phyloP scores from a whole-genome alignment of 306 rosid genomes.

The Prinsepia uniflora region DNA sequence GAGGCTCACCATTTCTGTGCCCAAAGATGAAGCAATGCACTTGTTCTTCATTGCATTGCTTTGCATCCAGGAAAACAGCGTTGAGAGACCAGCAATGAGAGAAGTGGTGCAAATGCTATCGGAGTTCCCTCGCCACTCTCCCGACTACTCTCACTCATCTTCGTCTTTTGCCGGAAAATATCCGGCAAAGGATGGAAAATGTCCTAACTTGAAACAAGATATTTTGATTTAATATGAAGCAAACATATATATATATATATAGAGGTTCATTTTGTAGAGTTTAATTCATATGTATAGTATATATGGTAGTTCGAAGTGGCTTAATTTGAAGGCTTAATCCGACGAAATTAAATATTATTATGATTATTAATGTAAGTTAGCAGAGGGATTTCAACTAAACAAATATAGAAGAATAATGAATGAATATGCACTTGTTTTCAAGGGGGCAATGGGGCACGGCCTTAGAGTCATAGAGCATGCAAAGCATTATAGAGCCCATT shows the following conservation, averaged over 20 bases:
- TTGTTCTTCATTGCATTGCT: constrained; percentile 60
- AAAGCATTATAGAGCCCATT: no score
- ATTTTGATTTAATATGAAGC: constrained; percentile 36
- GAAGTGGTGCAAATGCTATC: constrained; percentile 89
- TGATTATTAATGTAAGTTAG: constrained; percentile 12
- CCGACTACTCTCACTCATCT: constrained; percentile 28
- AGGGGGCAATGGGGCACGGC: not conserved
- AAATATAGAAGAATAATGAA: constrained; percentile 27
- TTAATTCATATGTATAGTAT: constrained; percentile 2
- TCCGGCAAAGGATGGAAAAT: constrained; percentile 21
- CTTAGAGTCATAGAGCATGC: no score
- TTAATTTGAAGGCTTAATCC: constrained; percentile 16
- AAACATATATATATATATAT: not conserved
- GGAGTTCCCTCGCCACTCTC: constrained; percentile 44
- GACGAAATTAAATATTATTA: constrained; percentile 4
- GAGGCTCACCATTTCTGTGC: constrained; percentile 34
- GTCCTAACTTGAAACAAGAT: constrained; percentile 40
- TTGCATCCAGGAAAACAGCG: constrained; percentile 67
- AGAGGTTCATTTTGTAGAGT: constrained; percentile 1
- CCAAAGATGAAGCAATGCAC: constrained; percentile 70
- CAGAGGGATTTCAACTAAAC: constrained; percentile 26
- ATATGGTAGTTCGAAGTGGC: constrained; percentile 19
- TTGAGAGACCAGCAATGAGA: constrained; percentile 85
- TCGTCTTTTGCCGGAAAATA: constrained; percentile 30
- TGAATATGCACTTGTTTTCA: constrained; percentile 26